These are phyloP conservation scores for Musa balbisiana DNA, from an alignment of 202 grass and related monocot species.

Conservation along the genomic window DNA sequence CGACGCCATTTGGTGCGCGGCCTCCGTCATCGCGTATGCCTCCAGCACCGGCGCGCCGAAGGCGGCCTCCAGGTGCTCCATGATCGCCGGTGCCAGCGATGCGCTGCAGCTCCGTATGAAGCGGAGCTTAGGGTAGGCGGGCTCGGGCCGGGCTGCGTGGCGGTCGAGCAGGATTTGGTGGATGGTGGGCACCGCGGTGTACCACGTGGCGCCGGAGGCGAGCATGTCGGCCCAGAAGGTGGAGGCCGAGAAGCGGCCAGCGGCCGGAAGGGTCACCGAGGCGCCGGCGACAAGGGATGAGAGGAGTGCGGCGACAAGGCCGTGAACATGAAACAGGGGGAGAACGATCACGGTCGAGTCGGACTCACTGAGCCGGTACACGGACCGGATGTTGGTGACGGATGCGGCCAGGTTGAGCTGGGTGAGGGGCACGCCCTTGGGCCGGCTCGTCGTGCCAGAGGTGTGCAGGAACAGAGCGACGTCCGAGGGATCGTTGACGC, in stretches of 20 bases:
- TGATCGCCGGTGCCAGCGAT: conserved; percentile 65
- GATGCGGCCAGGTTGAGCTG: conserved; percentile 87
- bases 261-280: conserved; percentile 38
- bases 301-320: conserved; percentile 59
- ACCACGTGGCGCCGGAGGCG: conserved; percentile 53
- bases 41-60: conserved; percentile 69
- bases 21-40: conserved; percentile 96
- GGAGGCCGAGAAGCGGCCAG: conserved; percentile 73
- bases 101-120: conserved; percentile 96
- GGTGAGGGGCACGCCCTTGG: conserved; percentile 76
- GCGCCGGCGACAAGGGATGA: conserved; percentile 52
- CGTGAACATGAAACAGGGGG: conserved; percentile 91
- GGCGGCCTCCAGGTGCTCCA: conserved; percentile 48
- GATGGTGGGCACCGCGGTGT: conserved; percentile 84
- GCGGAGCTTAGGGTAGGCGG: conserved; percentile 39
- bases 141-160: conserved; percentile 33
- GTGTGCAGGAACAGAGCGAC: conserved; percentile 85
- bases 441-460: conserved; percentile 87
- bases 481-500: conserved; percentile 36
- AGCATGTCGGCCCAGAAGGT: conserved; percentile 88
- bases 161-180: conserved; percentile 96
- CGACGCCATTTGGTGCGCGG: conserved; percentile 71
- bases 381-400: conserved; percentile 55
- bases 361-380: conserved; percentile 40
- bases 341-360: conserved; percentile 78